Conservation (phyloP, 2,329 filamentous ascomycete genomes). For the Cytospora leucostoma region DNA sequence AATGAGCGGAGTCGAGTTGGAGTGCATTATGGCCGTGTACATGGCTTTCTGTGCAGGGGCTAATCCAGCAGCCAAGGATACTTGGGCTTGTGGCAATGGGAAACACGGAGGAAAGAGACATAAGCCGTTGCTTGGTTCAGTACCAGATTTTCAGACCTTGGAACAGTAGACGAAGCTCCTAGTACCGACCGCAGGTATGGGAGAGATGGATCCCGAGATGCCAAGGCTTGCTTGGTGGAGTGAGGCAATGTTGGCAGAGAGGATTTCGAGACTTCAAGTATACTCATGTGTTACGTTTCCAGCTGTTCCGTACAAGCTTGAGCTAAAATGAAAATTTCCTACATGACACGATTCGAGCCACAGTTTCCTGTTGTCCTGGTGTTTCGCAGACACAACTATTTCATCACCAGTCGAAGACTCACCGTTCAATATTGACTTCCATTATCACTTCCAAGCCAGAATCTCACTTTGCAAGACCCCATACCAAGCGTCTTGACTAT, state of each 20-base stretch:
- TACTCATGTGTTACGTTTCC: no score
- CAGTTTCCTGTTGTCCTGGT: no score
- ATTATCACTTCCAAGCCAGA: constrained; percentile 43
- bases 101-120: constrained; percentile 37
- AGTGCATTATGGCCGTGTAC: constrained; percentile 42
- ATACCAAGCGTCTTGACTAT: constrained; percentile 43
- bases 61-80: constrained; percentile 32
- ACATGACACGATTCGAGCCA: no score
- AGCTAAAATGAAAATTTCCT: no score
- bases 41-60: constrained; percentile 45
- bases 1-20: constrained; percentile 39
- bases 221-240: no score
- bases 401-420: neutral
- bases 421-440: no score
- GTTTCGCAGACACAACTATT: no score
- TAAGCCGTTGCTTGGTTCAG: constrained; percentile 41
- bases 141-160: constrained; percentile 1
- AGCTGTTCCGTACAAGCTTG: no score
- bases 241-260: no score
- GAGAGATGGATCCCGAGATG: no score
- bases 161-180: neutral
- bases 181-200: no score
- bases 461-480: constrained; percentile 40
- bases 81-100: constrained; percentile 32
- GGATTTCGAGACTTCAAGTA: no score